A percentile compares a stretch with the other conserved stretches of the same genome.
These are phyloP conservation scores for Diversispora eburnea DNA, from an alignment of 192 early-diverging fungal species.

Conservation along the genomic window DNA sequence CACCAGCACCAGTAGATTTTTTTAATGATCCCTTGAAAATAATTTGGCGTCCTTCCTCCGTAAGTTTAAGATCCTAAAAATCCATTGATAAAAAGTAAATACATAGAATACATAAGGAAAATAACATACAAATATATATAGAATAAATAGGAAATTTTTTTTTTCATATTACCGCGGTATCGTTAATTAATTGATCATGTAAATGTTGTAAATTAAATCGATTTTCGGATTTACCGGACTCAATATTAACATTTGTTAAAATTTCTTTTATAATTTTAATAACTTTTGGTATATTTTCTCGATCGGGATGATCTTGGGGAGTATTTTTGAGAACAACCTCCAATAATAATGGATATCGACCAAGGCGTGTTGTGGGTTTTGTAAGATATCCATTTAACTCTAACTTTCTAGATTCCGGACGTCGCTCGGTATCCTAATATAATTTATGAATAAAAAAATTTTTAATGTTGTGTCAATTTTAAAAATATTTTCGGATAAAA, in stretches of 20 bases:
- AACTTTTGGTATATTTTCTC: slow-evolving; percentile 65
- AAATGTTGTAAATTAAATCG: slow-evolving; percentile 74
- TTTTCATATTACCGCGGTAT: slow-evolving; percentile 22
- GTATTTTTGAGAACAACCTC: slow-evolving; percentile 79
- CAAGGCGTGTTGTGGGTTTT: slow-evolving; percentile 83
- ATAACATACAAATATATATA: not conserved
- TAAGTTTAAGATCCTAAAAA: slow-evolving; percentile 69
- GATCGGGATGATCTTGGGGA: slow-evolving; percentile 77
- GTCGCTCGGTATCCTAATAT: slow-evolving; percentile 61
- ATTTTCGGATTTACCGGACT: slow-evolving; percentile 88
- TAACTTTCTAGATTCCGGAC: slow-evolving; percentile 76
- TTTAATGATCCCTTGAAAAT: slow-evolving; percentile 81
- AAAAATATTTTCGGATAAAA: not conserved
- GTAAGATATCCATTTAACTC: slow-evolving; percentile 84
- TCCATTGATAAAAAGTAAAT: not conserved
- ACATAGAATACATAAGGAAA: not conserved
- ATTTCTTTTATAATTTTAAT: slow-evolving; percentile 70
- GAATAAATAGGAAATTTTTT: not conserved
- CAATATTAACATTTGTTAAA: slow-evolving; percentile 75
- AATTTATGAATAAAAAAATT: not conserved
- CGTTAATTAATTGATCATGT: slow-evolving; percentile 63
- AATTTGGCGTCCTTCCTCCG: slow-evolving; percentile 63
- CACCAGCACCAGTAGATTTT: slow-evolving; percentile 52
- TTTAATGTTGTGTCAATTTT: slow-evolving; percentile 6
- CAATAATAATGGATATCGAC: slow-evolving; percentile 81